phyloP scores from a whole-genome alignment of 768 basidiomycete species.

The Suillus alpinus region DNA sequence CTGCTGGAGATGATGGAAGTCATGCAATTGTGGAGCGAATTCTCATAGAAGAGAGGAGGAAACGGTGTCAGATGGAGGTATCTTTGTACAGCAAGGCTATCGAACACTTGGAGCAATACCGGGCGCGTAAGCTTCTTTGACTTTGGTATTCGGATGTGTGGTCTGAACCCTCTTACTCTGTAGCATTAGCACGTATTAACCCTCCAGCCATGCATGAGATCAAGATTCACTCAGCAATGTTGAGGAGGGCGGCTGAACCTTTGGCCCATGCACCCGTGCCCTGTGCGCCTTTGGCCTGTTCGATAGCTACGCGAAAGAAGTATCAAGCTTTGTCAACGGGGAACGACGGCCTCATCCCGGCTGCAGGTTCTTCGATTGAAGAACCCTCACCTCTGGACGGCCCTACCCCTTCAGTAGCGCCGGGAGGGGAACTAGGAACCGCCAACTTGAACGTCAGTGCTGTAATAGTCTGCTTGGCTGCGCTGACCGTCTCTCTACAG shows the following conservation, averaged over 20 bases:
- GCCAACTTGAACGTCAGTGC: not conserved
- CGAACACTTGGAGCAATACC: not conserved
- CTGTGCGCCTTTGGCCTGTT: not conserved
- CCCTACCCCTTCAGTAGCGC: not conserved
- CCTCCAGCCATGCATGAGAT: not conserved
- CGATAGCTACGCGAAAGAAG: not conserved
- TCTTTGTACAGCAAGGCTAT: not conserved
- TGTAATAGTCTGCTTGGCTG: not conserved
- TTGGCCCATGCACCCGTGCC: not conserved
- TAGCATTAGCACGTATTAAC: not conserved
- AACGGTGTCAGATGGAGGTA: not conserved
- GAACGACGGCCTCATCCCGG: not conserved
- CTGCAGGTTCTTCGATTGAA: not conserved
- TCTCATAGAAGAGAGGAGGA: not conserved
- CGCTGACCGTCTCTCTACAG: not conserved
- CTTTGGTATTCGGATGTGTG: not conserved
- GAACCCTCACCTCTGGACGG: not conserved
- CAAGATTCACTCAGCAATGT: not conserved
- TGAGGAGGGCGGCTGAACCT: not conserved
- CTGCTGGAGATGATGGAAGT: not conserved
- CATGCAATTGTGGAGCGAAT: conserved; percentile 1
- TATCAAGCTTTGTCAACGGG: not conserved
- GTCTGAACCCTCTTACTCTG: not conserved
- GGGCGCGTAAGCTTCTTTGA: not conserved
- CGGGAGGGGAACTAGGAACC: not conserved